Evolutionary conservation across 768 basidiomycete genomes (phyloP).

Genomic region (Collybia nuda): DNA sequence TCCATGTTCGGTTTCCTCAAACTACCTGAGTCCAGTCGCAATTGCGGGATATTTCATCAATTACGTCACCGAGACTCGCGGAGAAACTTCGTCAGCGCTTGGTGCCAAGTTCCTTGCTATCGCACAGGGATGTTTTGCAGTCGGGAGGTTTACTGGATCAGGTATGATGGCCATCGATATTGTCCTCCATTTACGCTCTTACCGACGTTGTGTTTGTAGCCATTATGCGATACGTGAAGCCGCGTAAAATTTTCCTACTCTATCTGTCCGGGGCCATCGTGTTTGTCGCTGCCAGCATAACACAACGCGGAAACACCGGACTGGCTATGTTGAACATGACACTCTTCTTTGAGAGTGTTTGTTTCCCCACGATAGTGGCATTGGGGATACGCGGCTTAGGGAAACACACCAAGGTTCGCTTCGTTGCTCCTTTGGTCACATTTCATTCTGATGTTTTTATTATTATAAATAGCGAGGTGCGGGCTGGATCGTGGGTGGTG

Average conservation of each 20-base stretch:
- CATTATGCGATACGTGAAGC: constrained; percentile 26
- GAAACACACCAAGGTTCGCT: constrained; percentile 25
- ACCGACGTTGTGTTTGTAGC: constrained; percentile 8
- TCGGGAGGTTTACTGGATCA: constrained; percentile 29
- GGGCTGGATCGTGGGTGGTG: constrained; percentile 30
- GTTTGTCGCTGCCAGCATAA: constrained; percentile 28
- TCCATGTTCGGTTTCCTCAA: not conserved
- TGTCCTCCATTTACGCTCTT: not conserved
- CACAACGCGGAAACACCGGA: constrained; percentile 25
- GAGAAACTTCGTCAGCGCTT: constrained; percentile 17
- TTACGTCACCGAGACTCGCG: constrained; percentile 28
- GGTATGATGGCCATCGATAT: constrained; percentile 15
- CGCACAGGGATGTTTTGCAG: constrained; percentile 30
- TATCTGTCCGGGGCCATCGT: constrained; percentile 26
- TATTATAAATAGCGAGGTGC: constrained; percentile 22
- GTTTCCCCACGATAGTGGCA: constrained; percentile 34
- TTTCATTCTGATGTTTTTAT: not conserved
- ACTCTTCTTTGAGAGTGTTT: constrained; percentile 33
- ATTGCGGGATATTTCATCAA: constrained; percentile 33
- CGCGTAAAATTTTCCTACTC: constrained; percentile 25
- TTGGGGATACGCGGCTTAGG: constrained; percentile 31
- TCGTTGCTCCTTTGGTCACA: not conserved
- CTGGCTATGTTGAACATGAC: constrained; percentile 30
- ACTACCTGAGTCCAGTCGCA: constrained; percentile 17
- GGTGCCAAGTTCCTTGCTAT: constrained; percentile 31